These are phyloP conservation scores for Aspergillus coremiiformis DNA, from an alignment of 495 filamentous ascomycete genomes.

Conservation along the genomic window DNA sequence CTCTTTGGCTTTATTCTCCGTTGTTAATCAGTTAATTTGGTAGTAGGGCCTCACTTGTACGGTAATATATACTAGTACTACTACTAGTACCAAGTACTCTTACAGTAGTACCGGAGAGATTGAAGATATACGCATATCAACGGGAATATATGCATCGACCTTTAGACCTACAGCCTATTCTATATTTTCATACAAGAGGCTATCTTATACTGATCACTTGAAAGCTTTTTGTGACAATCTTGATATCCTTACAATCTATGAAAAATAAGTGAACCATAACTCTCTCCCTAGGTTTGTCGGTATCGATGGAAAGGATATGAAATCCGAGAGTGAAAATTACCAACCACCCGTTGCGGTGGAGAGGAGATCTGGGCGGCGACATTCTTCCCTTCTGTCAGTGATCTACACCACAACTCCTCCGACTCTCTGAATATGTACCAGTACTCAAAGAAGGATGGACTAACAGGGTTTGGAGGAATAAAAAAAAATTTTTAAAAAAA, in stretches of 20 bases:
- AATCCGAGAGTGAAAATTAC: constrained; percentile 11
- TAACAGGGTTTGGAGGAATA: background rate
- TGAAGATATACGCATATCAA: background rate
- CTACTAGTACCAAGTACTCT: too few relatives aligned
- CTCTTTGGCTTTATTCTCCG: background rate
- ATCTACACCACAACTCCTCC: constrained; percentile 8
- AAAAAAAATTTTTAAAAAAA: background rate
- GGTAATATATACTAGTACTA: too few relatives aligned
- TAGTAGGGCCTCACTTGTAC: background rate
- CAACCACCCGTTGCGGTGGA: background rate
- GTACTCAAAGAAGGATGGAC: background rate
- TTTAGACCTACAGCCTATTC: background rate
- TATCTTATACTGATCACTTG: too few relatives aligned
- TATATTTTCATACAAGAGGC: too few relatives aligned
- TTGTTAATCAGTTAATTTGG: background rate
- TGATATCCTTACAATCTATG: background rate
- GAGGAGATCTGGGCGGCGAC: constrained; percentile 1
- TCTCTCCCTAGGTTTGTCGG: background rate
- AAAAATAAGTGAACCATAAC: background rate
- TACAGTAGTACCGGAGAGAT: background rate
- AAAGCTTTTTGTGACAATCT: background rate
- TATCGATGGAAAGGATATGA: constrained; percentile 9
- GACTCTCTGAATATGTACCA: background rate
- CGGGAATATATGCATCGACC: background rate
- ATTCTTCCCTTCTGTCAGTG: constrained; percentile 10